Conservation (phyloP, 208 protist species). For the Zelonia costaricensis region DNA sequence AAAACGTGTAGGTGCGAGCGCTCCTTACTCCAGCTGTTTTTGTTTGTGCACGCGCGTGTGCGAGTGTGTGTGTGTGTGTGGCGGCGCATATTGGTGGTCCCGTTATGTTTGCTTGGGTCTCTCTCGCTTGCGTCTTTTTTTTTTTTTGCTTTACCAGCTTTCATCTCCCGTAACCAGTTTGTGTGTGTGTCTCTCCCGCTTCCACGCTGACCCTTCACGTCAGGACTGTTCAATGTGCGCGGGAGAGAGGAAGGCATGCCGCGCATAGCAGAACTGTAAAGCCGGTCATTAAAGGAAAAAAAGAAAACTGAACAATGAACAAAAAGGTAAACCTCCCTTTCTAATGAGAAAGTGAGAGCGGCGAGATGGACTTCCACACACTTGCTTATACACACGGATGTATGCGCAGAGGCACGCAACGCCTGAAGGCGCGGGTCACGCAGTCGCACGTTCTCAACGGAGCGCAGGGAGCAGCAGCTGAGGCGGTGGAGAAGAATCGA, state of each 20-base stretch:
- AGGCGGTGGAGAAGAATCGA: too few species aligned
- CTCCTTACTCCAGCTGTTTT: slow-evolving; percentile 4
- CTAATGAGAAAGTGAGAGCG: too few species aligned
- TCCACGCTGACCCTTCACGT: not conserved
- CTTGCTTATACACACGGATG: too few species aligned
- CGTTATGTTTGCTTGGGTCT: too few species aligned
- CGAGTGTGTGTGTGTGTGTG: not conserved
- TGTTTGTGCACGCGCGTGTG: not conserved
- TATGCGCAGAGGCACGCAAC: too few species aligned
- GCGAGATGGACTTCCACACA: too few species aligned
- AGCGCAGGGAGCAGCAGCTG: too few species aligned
- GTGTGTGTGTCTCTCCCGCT: not conserved
- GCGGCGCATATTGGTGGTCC: too few species aligned
- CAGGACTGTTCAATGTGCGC: not conserved
- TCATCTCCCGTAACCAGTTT: not conserved
- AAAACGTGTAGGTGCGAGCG: slow-evolving; percentile 7
- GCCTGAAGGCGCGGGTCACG: too few species aligned
- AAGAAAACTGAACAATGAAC: slow-evolving; percentile 4
- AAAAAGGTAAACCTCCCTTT: too few species aligned
- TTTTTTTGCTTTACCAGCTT: not conserved
- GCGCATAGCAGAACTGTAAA: not conserved
- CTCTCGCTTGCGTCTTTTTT: not conserved
- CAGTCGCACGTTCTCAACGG: too few species aligned
- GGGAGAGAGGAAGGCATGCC: not conserved
- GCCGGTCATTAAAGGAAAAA: not conserved